Evolutionary conservation across 805 yeast species (phyloP).

Genomic region (Candida easanensis): DNA sequence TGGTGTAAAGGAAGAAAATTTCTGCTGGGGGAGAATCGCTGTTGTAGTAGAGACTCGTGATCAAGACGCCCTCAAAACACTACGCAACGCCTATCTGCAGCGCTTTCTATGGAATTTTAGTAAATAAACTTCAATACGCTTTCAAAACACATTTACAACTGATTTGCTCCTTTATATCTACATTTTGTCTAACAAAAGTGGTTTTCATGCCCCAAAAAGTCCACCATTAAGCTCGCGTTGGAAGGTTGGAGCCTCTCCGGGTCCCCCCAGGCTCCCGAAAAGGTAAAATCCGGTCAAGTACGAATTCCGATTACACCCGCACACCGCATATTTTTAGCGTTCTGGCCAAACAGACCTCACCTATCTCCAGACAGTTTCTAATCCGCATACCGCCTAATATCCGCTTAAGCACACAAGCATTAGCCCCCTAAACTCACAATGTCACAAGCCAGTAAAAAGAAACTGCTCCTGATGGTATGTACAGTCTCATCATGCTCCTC

Average conservation of each 20-base stretch:
- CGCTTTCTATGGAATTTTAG: neutral
- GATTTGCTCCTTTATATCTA: too few species aligned
- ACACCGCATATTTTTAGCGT: too few species aligned
- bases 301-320: too few species aligned
- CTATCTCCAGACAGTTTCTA: too few species aligned
- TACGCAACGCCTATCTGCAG: too few species aligned
- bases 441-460: slow-evolving; percentile 47
- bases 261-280: too few species aligned
- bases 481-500: neutral
- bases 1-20: neutral
- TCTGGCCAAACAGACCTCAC: too few species aligned
- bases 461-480: slow-evolving; percentile 56
- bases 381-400: too few species aligned
- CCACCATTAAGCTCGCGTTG: too few species aligned
- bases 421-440: slow-evolving; percentile 7
- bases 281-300: too few species aligned
- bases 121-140: neutral
- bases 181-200: too few species aligned
- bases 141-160: neutral
- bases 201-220: neutral
- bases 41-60: neutral
- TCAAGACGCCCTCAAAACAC: neutral
- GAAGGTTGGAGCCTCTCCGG: neutral
- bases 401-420: too few species aligned
- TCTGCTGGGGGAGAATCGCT: neutral